Evolutionary conservation across 495 filamentous ascomycete species (phyloP).

Genomic region (Ramalina intermedia): DNA sequence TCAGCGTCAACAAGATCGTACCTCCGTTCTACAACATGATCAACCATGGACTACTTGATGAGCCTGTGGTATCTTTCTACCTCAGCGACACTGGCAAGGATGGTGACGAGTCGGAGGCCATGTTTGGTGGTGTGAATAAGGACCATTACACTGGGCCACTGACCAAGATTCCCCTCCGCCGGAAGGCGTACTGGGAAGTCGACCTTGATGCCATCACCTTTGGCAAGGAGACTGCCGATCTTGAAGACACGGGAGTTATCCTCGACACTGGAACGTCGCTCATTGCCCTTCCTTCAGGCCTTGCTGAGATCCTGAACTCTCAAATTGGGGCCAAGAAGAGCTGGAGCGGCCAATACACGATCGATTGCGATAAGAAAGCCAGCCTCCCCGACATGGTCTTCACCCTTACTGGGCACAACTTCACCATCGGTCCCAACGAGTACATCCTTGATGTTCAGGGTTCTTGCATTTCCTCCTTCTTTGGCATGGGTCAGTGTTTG

Average conservation of each 20-base stretch:
- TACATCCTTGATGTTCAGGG: constrained; percentile 95
- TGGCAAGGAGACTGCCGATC: constrained; percentile 66
- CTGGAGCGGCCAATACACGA: constrained; percentile 84
- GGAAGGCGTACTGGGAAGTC: constrained; percentile 99
- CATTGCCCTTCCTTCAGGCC: constrained; percentile 80
- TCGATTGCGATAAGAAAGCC: constrained; percentile 78
- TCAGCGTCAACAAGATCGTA: constrained; percentile 87
- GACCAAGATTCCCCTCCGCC: constrained; percentile 80
- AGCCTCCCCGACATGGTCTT: constrained; percentile 79
- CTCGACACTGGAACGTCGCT: constrained; percentile 98
- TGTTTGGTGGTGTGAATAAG: constrained; percentile 84
- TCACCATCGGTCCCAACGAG: constrained; percentile 76
- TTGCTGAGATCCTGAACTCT: constrained; percentile 95
- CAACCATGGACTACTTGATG: constrained; percentile 75
- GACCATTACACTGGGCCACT: constrained; percentile 80
- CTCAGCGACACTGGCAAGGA: constrained; percentile 62
- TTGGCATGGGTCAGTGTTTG: constrained; percentile 90
- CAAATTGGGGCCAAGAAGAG: constrained; percentile 97
- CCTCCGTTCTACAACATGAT: constrained; percentile 96
- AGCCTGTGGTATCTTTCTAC: constrained; percentile 94
- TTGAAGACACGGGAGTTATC: constrained; percentile 88
- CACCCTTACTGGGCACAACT: constrained; percentile 75
- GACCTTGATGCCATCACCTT: constrained; percentile 86
- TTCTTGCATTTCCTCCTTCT: constrained; percentile 91
- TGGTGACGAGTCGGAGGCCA: constrained; percentile 68